Base-by-base conservation (phyloP, 202 grass and related monocot species). In the Saccharum hybrid region DNA sequence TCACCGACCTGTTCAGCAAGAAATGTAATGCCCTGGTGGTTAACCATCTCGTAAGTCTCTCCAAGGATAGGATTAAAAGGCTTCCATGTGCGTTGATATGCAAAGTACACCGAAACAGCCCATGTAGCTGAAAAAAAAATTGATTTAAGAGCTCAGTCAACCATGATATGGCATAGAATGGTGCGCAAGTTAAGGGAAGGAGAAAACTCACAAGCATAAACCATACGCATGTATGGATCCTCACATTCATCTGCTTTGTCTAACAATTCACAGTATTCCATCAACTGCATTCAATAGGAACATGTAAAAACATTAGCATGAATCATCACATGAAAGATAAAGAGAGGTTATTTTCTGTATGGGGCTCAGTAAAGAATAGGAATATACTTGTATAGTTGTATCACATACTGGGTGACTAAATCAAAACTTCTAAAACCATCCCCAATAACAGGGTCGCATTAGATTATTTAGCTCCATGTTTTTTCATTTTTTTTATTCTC, bases 11-110 rank as follows among this genome's bases (percentile, higher is more conserved):
- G 97, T 64, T 99, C 97, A 48, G 91, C 81, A 59, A 99, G 89
- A 83, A 99, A 99, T 41, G 88, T 81, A 41, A 99, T 84, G 22
- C 97, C 93, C 56, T 89, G 56, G 73, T 99, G 96, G 76, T 96
- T 96, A 76, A 86, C 88, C 91, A 99, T 76, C 80, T 99, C 97
- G 78, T 89, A 99, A 10, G 97, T 99, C 65, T 99, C 97, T 86
- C 97, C 97, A 26, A 99, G 90, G 79, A 96, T 99, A 0, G 97
- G 93, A 88, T 99, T 99, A 74, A 99, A 96, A 66, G 96, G 96
- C 54, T 99, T 99, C 96, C 96, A 99, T 30, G 89, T 52, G 74
- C 96, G 88, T 10, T 99, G 96, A 72, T 84, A 90, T 7, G 86
- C 88, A 75, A 78, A 92, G 80, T 99, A 96, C 74, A 80, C 81